Evolutionary conservation across 2,329 filamentous ascomycete genomes (phyloP), one percentile per base, ranked within the genome.

Genomic region (Diaporthe ampelina): DNA sequence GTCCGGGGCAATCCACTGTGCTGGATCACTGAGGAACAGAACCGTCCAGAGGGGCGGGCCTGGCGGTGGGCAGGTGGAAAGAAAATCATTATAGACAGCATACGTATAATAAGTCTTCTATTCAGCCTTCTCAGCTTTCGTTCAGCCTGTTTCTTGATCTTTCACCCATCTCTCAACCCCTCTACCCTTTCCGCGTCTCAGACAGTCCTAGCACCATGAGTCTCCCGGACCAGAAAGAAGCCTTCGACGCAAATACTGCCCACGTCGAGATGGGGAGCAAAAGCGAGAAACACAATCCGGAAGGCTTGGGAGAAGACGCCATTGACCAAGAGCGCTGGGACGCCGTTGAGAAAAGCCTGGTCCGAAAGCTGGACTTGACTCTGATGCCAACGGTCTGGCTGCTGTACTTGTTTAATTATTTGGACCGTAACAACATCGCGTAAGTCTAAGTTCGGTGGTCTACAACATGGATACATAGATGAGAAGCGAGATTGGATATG

Each of bases 351-450:
- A 83, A 83, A 72, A 78, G 78, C 0, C 81, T 84, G 11, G 82
- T 84, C 13, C 78, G 81, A 61, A 84, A 84, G 75, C 75, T 84
- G 10, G 82, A 84, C 68, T 79, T 75, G 52, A 77, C 82, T 50
- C 83, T 85, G 76, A 82, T 85, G 78, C 85, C 85, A 2, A 83
- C 82, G 67, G 75, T 85, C 19, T 83, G 82, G 73, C 76, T 81
- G 4, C 84, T 86, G 79, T 86, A 86, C 61, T 83, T 83, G 29
- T 58, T 71, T 37, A 71, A 71, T 35, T 71, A 52, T 6, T 11
- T 61, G 19, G 69, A 71, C 54, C 35, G 69, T 3, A 58, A 58
- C 19, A 58, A 56, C 4, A 56, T 71, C 19, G 40, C 54, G 52
- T 63, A 32, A 21, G 59, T n/a, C n/a, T n/a, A n/a, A n/a, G n/a